phyloP scores from a whole-genome alignment of 441 rosid genomes.

The Melastoma candidum region DNA sequence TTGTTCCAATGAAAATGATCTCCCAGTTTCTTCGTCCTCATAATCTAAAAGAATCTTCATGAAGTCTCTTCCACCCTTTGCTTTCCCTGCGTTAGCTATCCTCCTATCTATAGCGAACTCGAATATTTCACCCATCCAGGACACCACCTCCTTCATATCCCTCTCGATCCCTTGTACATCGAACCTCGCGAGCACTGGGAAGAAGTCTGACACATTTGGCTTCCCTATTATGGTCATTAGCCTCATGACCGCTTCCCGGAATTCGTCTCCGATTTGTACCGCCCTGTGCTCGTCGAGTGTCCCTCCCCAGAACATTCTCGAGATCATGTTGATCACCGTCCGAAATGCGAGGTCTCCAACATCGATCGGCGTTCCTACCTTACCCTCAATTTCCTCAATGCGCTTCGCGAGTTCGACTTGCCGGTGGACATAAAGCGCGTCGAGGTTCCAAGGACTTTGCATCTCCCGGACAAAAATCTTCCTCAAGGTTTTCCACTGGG shows the following conservation, averaged over 20 bases:
- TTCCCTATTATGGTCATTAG: constrained; percentile 25
- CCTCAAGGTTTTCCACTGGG: not conserved
- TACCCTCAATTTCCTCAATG: too few relatives aligned
- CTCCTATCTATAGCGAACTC: too few relatives aligned
- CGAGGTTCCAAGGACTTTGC: not conserved
- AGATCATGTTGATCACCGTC: not conserved
- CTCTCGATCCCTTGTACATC: constrained; percentile 45
- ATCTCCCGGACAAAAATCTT: constrained; percentile 1
- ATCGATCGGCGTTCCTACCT: too few relatives aligned
- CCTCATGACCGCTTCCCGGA: constrained; percentile 21
- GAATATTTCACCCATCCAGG: constrained; percentile 23
- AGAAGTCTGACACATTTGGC: constrained; percentile 57
- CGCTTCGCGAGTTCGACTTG: too few relatives aligned
- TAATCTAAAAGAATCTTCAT: too few relatives aligned
- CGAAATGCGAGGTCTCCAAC: too few relatives aligned
- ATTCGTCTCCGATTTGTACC: constrained; percentile 15
- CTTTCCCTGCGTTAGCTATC: too few relatives aligned
- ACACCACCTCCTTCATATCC: constrained; percentile 15
- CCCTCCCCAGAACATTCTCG: not conserved
- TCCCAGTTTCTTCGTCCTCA: too few relatives aligned
- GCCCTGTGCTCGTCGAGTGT: constrained; percentile 28
- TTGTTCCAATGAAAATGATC: too few relatives aligned
- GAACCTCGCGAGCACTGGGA: too few relatives aligned
- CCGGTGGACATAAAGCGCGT: too few relatives aligned
- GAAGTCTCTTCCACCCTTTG: too few relatives aligned